A percentile compares a stretch with the other conserved stretches of the same genome.
These are phyloP conservation scores for Aspergillus steynii DNA, from an alignment of 495 filamentous ascomycete genomes.

Conservation along the genomic window DNA sequence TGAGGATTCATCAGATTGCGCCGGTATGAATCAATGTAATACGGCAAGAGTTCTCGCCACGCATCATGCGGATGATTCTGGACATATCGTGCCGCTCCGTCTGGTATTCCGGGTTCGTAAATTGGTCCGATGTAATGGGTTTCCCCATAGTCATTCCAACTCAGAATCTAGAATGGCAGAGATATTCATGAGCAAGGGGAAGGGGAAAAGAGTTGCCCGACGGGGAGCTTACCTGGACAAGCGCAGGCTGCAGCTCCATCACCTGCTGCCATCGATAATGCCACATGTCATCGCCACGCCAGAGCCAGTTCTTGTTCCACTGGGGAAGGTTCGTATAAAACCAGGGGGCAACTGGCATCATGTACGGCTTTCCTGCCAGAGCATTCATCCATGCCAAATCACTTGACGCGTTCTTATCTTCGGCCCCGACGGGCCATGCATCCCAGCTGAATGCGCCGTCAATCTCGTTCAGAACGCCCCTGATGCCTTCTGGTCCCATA, in stretches of 20 bases:
- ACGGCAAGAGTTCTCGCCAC: constrained; percentile 59
- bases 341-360: constrained; percentile 80
- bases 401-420: constrained; percentile 50
- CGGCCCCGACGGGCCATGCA: constrained; percentile 67
- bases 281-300: constrained; percentile 71
- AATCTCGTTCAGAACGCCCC: constrained; percentile 44
- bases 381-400: constrained; percentile 56
- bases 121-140: constrained; percentile 71
- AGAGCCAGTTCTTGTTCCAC: constrained; percentile 75
- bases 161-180: constrained; percentile 34
- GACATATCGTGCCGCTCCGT: constrained; percentile 52
- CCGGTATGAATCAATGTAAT: constrained; percentile 67
- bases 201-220: not conserved
- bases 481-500: constrained; percentile 52
- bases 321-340: constrained; percentile 72
- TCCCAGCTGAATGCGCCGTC: constrained; percentile 72
- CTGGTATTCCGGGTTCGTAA: constrained; percentile 46
- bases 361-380: constrained; percentile 62
- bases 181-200: constrained; percentile 7
- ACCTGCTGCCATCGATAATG: constrained; percentile 72
- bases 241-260: constrained; percentile 60
- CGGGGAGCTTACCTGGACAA: constrained; percentile 54
- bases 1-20: constrained; percentile 36
- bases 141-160: constrained; percentile 80
- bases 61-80: constrained; percentile 51